Evolutionary conservation across 2,329 filamentous ascomycete genomes (phyloP), one percentile per base, ranked within the genome.

Genomic region (Talaromyces sp.): DNA sequence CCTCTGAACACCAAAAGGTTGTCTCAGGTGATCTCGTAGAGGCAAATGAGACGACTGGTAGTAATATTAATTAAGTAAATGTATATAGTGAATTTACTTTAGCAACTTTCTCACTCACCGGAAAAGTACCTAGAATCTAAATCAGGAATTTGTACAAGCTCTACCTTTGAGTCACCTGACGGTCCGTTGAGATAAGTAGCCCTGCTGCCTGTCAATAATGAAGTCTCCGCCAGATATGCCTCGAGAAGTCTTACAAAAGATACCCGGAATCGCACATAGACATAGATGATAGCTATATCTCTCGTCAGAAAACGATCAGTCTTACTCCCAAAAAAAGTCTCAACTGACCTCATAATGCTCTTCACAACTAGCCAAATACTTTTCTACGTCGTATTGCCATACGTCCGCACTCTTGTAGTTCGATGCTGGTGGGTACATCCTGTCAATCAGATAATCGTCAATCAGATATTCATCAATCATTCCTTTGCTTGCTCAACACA

Each of bases 1-100:
- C 66, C 1, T 77, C 73, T 3, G 77, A 78, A 59, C 73, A 78
- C 75, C 77, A 79, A 35, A 78, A 60, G 1, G 75, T 74, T 19
- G 70, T 67, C 37, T 69, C 66, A 3, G 13, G 10, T 43, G 37
- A 5, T 8, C 10, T n/a, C 27, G 37, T 27, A 31, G 39, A 22
- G 13, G 35, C 27, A 31, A 31, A 31, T 31, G 27, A 5, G 27
- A 31, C 27, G 27, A 31, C 27, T 31, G 27, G 5, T 3, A 31
- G 27, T 31, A 31, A 7, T 5, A 31, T 31, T 31, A 31, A 7
- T 31, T 31, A 7, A 31, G 5, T 31, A 31, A 31, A 31, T 6
- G 5, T 6, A 31, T 31, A 31, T 13, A 15, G 56, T 7, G 22
- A 13, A 39, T 27, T n/a, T 17, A 27, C 56, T 27, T 59, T 0